Evolutionary conservation across 805 yeast genomes (phyloP), one percentile per base, ranked within the genome.

Genomic region (Myxozyma neotropica): DNA sequence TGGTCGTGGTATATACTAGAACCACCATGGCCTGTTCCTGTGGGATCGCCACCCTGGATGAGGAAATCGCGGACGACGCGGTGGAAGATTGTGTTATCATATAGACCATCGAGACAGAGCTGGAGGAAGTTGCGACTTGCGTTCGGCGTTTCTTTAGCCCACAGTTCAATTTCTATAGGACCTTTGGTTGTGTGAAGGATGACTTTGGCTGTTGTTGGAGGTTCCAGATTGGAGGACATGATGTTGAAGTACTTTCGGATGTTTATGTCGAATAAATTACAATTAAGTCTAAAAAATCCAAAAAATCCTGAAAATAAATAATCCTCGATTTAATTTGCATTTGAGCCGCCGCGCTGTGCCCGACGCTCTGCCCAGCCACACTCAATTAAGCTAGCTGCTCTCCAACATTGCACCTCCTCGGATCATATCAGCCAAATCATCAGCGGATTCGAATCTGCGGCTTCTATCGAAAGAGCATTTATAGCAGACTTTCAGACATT

Each of bases 121-220:
- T 76, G 75, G n/a, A 87, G 68, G 65, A 87, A 86, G 39, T 69
- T 67, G 36, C 77, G 68, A 31, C 80, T 68, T 0, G 83, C 77
- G 0, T 64, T 61, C 0, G 91, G 90, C 2, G 81, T 71, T 69
- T 88, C 89, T 65, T 82, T 82, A 12, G 91, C 88, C 84, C 87
- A 88, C 5, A 87, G 70, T 58, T 84, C 91, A 1, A 87, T 71
- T 26, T 78, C 82, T 0, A 87, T 71, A 2, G 75, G 72, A 0
- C 93, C 93, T 56, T 82, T 83, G 1, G 81, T 74, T 0, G 93
- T 86, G 17, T 71, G 65, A 2, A 88, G 61, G 1, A 76, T 70
- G n/a, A 84, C 85, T 64, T 80, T 81, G 2, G 87, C 88, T 8
- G 82, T 78, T 1, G 88, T 81, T 47, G 77, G 75, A n/a, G 86